Conservation (phyloP, 257 asterid genomes). For the Penstemon eatonii region DNA sequence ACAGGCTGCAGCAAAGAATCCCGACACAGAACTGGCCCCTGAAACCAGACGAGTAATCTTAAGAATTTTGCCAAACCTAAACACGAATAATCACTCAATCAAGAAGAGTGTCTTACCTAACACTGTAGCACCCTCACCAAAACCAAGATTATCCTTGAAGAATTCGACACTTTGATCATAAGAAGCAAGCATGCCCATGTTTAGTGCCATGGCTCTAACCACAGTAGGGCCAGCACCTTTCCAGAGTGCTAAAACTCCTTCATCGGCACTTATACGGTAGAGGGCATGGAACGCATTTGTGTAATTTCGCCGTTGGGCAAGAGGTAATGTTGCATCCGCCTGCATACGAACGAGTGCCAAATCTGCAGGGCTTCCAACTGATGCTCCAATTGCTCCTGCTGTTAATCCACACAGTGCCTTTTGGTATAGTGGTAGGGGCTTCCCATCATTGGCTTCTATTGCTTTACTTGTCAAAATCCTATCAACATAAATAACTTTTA, state of each 20-base stretch:
- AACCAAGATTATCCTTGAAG: conserved; percentile 65
- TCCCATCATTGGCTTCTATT: conserved; percentile 87
- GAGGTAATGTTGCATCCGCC: conserved; percentile 94
- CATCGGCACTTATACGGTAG: conserved; percentile 65
- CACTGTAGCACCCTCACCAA: conserved; percentile 74
- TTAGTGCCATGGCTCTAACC: conserved; percentile 97
- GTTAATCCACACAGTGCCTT: conserved; percentile 95
- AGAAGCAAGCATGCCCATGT: conserved; percentile 99
- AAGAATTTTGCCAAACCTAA: not conserved
- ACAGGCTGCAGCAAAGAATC: conserved; percentile 89
- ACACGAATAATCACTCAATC: not conserved
- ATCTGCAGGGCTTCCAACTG: conserved; percentile 92
- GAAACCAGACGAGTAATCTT: conserved; percentile 23
- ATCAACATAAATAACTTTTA: not conserved
- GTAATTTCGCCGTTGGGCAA: conserved; percentile 81
- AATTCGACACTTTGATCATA: conserved; percentile 92
- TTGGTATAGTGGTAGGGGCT: conserved; percentile 86
- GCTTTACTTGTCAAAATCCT: conserved; percentile 92
- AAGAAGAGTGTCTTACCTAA: conserved; percentile 50
- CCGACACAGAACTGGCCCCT: conserved; percentile 90
- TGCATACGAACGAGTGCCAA: conserved; percentile 98
- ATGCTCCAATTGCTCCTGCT: conserved; percentile 97
- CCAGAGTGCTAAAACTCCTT: conserved; percentile 92
- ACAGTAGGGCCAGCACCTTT: conserved; percentile 99
- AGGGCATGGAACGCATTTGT: conserved; percentile 90